These are phyloP conservation scores for Xylaria sp. DNA, from an alignment of 2,329 filamentous ascomycete genomes.

Conservation along the genomic window DNA sequence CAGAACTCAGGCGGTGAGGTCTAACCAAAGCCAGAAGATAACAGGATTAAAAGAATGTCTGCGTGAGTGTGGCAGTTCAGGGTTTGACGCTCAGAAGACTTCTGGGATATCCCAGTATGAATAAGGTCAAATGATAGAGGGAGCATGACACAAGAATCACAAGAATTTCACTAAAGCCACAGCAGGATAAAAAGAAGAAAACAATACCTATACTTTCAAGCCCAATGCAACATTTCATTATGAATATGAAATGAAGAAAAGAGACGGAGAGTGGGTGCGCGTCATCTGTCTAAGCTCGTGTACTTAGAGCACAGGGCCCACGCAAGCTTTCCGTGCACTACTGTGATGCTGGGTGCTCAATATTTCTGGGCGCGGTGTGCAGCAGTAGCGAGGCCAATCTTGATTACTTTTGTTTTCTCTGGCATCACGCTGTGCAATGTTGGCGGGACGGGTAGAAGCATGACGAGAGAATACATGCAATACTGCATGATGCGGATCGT, in stretches of 20 bases:
- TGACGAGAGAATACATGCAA: constrained; percentile 23
- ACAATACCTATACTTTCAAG: constrained; percentile 9
- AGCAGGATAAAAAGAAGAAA: constrained; percentile 7
- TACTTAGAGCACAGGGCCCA: constrained; percentile 29
- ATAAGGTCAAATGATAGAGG: constrained; percentile 11
- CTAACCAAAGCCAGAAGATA: neutral
- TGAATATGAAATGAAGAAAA: constrained; percentile 12
- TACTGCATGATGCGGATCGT: constrained; percentile 29
- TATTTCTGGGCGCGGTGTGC: constrained; percentile 31
- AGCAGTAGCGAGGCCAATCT: constrained; percentile 23
- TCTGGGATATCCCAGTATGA: constrained; percentile 3
- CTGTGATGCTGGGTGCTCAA: constrained; percentile 21
- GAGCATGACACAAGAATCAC: constrained; percentile 24
- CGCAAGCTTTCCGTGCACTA: constrained; percentile 29
- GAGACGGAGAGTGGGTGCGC: neutral
- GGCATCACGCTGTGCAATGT: constrained; percentile 16
- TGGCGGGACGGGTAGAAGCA: constrained; percentile 35
- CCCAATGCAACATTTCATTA: constrained; percentile 9
- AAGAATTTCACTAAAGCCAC: constrained; percentile 20
- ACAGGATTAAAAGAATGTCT: constrained; percentile 15
- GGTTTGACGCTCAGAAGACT: constrained; percentile 5
- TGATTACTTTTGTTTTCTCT: constrained; percentile 18
- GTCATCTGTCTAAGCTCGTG: constrained; percentile 20
- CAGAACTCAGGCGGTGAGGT: constrained; percentile 11
- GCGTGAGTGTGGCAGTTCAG: neutral